Conservation (phyloP, 192 early-diverging fungal genomes). For the Gamsiella multidivaricata region DNA sequence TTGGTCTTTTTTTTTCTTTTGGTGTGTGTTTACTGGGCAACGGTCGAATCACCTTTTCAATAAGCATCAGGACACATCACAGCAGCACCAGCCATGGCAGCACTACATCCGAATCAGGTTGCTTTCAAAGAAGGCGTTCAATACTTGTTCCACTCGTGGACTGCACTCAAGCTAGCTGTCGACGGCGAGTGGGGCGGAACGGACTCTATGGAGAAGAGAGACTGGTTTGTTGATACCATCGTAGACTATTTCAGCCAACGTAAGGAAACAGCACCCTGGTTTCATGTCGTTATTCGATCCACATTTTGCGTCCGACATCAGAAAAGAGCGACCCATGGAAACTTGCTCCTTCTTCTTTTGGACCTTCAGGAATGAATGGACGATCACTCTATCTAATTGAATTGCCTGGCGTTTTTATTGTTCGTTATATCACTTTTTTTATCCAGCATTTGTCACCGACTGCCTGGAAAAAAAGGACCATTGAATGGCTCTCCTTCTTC, state of each 20-base stretch:
- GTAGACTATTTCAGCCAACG: conserved; percentile 71
- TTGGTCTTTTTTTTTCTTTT: background rate
- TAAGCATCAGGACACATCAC: background rate
- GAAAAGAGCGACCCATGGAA: background rate
- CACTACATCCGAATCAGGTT: conserved; percentile 60
- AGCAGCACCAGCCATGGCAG: conserved; percentile 7
- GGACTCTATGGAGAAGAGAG: conserved; percentile 73
- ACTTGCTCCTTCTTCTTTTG: too few relatives aligned
- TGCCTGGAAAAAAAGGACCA: too few relatives aligned
- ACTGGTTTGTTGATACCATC: conserved; percentile 72
- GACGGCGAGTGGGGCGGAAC: conserved; percentile 78
- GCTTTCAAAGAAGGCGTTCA: conserved; percentile 71
- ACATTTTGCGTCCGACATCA: too few relatives aligned
- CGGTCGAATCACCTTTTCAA: conserved; percentile 7
- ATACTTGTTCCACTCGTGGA: conserved; percentile 74
- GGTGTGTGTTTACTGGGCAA: background rate
- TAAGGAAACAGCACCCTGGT: conserved; percentile 24
- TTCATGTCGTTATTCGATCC: conserved; percentile 3
- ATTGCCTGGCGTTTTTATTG: too few relatives aligned
- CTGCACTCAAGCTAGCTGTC: conserved; percentile 77
- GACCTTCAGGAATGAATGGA: too few relatives aligned
- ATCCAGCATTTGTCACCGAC: too few relatives aligned
- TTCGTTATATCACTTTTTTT: too few relatives aligned
- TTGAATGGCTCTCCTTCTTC: too few relatives aligned
- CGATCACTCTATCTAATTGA: too few relatives aligned